These are phyloP conservation scores for Passalora sequoiae DNA, from an alignment of 2,329 filamentous ascomycete species.

Conservation along the genomic window DNA sequence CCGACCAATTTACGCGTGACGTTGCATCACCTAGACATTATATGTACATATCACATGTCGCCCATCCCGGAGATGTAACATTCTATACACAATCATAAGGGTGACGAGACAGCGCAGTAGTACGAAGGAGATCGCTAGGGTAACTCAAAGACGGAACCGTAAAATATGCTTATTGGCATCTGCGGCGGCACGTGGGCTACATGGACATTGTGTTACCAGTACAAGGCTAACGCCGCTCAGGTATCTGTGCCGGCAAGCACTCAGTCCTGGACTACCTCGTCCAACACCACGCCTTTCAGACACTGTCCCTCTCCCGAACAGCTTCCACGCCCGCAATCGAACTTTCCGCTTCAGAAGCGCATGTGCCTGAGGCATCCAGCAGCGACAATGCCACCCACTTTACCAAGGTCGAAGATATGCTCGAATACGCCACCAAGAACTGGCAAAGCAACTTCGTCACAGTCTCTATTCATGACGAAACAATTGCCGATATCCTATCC, in stretches of 20 bases:
- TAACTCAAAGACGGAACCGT: background rate
- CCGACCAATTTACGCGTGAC: too few relatives aligned
- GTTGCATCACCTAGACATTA: too few relatives aligned
- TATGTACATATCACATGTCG: too few relatives aligned
- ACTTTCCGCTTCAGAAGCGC: constrained; percentile 38
- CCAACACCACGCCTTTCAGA: constrained; percentile 74
- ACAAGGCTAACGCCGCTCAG: constrained; percentile 42
- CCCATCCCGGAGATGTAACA: too few relatives aligned
- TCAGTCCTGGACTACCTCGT: constrained; percentile 82
- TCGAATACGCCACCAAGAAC: constrained; percentile 78
- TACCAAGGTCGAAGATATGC: constrained; percentile 58
- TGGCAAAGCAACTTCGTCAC: constrained; percentile 85
- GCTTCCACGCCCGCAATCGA: constrained; percentile 38
- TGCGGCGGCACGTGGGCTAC: constrained; percentile 58
- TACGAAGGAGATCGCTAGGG: background rate
- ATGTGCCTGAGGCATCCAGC: constrained; percentile 31
- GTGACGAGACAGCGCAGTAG: background rate
- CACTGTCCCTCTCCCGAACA: constrained; percentile 55
- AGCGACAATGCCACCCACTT: constrained; percentile 42
- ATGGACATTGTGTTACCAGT: background rate
- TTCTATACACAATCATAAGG: too few relatives aligned
- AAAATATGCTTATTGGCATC: constrained; percentile 53
- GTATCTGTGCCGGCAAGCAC: constrained; percentile 88
- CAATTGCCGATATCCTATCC: constrained; percentile 67
- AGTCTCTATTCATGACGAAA: constrained; percentile 71